Evolutionary conservation across 2,329 filamentous ascomycete genomes (phyloP).

Genomic region (Diaporthe amygdali): DNA sequence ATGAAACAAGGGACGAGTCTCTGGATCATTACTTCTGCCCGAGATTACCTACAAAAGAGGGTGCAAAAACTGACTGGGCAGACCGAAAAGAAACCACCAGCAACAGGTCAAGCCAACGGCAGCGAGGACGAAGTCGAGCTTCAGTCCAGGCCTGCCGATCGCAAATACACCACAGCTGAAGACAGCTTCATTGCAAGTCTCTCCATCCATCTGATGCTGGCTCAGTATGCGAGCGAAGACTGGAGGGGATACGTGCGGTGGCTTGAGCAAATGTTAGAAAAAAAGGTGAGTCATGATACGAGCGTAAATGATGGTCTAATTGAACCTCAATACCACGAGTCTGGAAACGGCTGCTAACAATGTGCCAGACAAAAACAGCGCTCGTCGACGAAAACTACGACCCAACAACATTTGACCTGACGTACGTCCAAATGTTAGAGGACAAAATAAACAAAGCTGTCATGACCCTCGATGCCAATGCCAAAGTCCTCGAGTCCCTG

Average conservation of each 20-base stretch:
- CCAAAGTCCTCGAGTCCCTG: constrained; percentile 40
- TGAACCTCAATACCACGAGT: not conserved
- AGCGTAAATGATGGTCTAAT: too few species aligned
- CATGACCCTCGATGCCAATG: constrained; percentile 43
- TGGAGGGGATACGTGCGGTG: constrained; percentile 47
- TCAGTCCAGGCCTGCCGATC: not conserved
- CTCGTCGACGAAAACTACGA: constrained; percentile 27
- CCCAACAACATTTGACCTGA: constrained; percentile 31
- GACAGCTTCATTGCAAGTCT: constrained; percentile 43
- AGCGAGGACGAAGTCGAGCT: not conserved
- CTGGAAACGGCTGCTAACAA: not conserved
- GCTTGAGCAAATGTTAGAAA: constrained; percentile 37
- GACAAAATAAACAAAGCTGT: constrained; percentile 42
- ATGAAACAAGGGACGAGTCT: constrained; percentile 24
- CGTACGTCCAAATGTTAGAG: constrained; percentile 41
- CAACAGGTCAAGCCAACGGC: not conserved
- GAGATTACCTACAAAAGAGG: not conserved
- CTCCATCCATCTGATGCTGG: constrained; percentile 41
- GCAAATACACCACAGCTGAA: constrained; percentile 39
- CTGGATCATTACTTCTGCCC: constrained; percentile 43
- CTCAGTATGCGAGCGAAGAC: constrained; percentile 46
- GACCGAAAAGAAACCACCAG: constrained; percentile 28
- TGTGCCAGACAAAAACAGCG: constrained; percentile 28
- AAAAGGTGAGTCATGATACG: not conserved
- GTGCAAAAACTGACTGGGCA: not conserved